Base-by-base conservation (phyloP, 2,329 filamentous ascomycete genomes). In the Diaporthe citrichinensis region DNA sequence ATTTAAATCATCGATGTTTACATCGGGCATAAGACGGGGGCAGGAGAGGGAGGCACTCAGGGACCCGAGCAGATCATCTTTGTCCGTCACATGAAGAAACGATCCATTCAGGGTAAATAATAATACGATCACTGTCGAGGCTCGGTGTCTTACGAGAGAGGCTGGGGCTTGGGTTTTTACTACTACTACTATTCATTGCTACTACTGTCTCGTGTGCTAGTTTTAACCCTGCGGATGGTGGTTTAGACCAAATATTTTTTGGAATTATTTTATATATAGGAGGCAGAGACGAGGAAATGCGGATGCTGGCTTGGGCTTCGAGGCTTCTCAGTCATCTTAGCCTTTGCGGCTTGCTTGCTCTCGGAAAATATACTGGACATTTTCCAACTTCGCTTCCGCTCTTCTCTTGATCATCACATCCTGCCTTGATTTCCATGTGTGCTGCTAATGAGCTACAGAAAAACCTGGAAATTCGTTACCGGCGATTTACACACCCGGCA, bases 31-130 rank as follows among this genome's bases (percentile, higher is more conserved):
- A 15, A n/a, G 39, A 23, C 20, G 44, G 39, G 15, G 10, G 15
- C 36, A 39, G 15, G 25, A 5, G 34, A 14, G 4, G 51, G 39
- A 5, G n/a, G 49, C n/a, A 74, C 41, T 67, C 25, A 20, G 68
- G 53, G 49, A 72, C 58, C 55, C 23, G 58, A 51, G 23, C 28
- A 36, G 39, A 62, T 59, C 68, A 57, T 53, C 71, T 36, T 39
- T 46, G 34, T 58, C 61, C 58, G 58, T 58, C 69, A 67, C 68
- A 72, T 74, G 67, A 72, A 75, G 57, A 67, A 44, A 61, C 51
- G n/a, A 23, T 28, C 31, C 58, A 65, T 65, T 75, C 68, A 72
- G 55, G 68, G 49, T 58, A 75, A 72, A 72, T 69, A 69, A 69
- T 69, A 69, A 65, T 51, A 39, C 58, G 44, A 53, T 72, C 58